phyloP scores from a whole-genome alignment of 2,329 filamentous ascomycete genomes.

The Neonectria punicea region DNA sequence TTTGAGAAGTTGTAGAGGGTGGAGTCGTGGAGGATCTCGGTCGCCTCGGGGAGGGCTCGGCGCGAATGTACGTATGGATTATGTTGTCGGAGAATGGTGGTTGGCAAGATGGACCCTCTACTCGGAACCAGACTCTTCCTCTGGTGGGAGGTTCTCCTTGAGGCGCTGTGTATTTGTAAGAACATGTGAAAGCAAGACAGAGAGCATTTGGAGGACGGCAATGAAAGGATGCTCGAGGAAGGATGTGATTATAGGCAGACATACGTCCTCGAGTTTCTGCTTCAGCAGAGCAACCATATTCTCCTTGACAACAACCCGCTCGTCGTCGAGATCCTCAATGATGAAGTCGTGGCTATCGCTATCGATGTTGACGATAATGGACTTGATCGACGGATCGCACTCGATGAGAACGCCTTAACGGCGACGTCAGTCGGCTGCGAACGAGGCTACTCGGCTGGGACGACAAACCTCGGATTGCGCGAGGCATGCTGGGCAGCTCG shows the following conservation, averaged over 20 bases:
- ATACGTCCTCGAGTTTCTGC: slow-evolving; percentile 73
- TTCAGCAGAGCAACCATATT: slow-evolving; percentile 77
- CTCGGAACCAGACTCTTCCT: slow-evolving; percentile 64
- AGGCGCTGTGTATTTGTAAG: slow-evolving; percentile 52
- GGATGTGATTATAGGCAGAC: slow-evolving; percentile 30
- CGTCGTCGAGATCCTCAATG: slow-evolving; percentile 83
- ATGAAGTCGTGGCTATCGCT: slow-evolving; percentile 76
- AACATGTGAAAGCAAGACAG: slow-evolving; percentile 13
- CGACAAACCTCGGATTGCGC: slow-evolving; percentile 64
- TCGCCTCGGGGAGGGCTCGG: background rate
- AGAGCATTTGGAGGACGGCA: background rate
- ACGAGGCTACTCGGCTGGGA: background rate
- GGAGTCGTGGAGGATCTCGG: background rate
- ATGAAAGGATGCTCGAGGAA: background rate
- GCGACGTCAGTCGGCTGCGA: slow-evolving; percentile 5
- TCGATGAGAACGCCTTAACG: slow-evolving; percentile 76
- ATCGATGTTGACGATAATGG: slow-evolving; percentile 83
- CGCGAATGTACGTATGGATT: background rate
- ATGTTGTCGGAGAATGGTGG: background rate
- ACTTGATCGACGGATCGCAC: slow-evolving; percentile 88
- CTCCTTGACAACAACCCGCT: slow-evolving; percentile 79
- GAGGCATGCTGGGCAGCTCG: slow-evolving; percentile 58
- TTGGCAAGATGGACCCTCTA: slow-evolving; percentile 33
- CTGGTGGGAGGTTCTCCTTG: slow-evolving; percentile 62
- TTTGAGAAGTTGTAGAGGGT: slow-evolving; percentile 81